These are phyloP conservation scores for Papilionanthe hybrid DNA, from an alignment of 116 monocot genomes.

Conservation along the genomic window DNA sequence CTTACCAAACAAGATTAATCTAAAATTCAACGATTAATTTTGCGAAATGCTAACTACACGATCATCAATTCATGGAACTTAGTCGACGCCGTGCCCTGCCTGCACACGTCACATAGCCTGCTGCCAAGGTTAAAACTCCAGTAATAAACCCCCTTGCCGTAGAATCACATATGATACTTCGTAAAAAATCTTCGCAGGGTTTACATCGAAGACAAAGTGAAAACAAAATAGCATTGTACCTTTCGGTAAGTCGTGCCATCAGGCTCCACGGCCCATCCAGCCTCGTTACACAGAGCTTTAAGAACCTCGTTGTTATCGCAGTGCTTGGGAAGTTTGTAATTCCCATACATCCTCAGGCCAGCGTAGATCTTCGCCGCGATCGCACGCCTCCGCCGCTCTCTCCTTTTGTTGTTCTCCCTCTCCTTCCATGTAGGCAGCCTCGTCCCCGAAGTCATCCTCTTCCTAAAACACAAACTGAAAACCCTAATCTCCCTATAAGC, in stretches of 20 bases:
- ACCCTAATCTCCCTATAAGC: not conserved
- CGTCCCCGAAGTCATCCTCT: slow-evolving; percentile 47
- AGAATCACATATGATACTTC: too few relatives aligned
- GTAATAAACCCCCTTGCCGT: too few relatives aligned
- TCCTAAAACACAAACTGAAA: not conserved
- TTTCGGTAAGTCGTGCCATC: slow-evolving; percentile 81
- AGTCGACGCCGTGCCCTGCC: too few relatives aligned
- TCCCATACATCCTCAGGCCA: slow-evolving; percentile 64
- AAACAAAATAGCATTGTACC: slow-evolving; percentile 13
- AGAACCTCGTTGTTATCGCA: slow-evolving; percentile 36
- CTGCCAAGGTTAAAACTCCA: too few relatives aligned
- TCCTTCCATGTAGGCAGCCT: slow-evolving; percentile 77
- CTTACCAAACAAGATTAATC: too few relatives aligned
- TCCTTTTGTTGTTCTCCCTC: slow-evolving; percentile 75
- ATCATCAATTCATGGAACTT: too few relatives aligned
- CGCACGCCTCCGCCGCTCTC: slow-evolving; percentile 65
- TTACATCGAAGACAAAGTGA: not conserved
- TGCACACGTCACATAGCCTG: too few relatives aligned
- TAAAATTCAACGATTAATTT: too few relatives aligned
- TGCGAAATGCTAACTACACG: too few relatives aligned
- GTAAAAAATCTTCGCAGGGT: not conserved
- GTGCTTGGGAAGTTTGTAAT: slow-evolving; percentile 70
- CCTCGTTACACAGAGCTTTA: slow-evolving; percentile 71
- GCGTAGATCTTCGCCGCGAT: slow-evolving; percentile 77
- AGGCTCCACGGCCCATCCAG: slow-evolving; percentile 66